A percentile compares a stretch with the other conserved stretches of the same genome.
phyloP scores from a whole-genome alignment of 129 eudicot genomes.

The Gnaphalium uliginosum region DNA sequence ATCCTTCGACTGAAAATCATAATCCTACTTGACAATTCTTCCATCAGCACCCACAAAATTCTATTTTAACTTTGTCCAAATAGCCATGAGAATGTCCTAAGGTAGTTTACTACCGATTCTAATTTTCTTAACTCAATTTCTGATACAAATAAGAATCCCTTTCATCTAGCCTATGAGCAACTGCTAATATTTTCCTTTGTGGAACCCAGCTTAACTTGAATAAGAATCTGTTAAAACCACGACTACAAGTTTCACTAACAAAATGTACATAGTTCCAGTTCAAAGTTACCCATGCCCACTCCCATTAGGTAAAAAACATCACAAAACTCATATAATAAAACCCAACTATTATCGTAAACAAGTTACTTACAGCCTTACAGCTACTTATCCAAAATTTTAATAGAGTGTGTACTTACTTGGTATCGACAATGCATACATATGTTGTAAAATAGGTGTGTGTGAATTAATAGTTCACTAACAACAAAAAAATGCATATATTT shows the following conservation, averaged over 20 bases:
- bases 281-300: slow-evolving; percentile 18
- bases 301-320: slow-evolving; percentile 10
- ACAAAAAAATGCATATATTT: not conserved
- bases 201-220: not conserved
- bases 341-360: slow-evolving; percentile 19
- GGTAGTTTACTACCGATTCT: not conserved
- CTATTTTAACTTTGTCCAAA: not conserved
- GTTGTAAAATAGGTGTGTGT: not conserved
- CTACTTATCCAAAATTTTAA: slow-evolving; percentile 18
- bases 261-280: slow-evolving; percentile 18
- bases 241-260: slow-evolving; percentile 21
- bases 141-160: not conserved
- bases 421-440: slow-evolving; percentile 8
- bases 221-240: not conserved
- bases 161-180: not conserved
- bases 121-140: not conserved
- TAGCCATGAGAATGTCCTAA: slow-evolving; percentile 4
- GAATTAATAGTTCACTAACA: slow-evolving; percentile 3
- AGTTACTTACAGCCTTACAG: not conserved
- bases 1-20: slow-evolving; percentile 3
- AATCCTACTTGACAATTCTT: not conserved
- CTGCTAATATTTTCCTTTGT: slow-evolving; percentile 1
- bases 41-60: not conserved
- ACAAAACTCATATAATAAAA: slow-evolving; percentile 2
- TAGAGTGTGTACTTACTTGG: not conserved